Evolutionary conservation across 2,329 filamentous ascomycete genomes (phyloP), one percentile per base, ranked within the genome.

Genomic region (Paramyrothecium roridum): DNA sequence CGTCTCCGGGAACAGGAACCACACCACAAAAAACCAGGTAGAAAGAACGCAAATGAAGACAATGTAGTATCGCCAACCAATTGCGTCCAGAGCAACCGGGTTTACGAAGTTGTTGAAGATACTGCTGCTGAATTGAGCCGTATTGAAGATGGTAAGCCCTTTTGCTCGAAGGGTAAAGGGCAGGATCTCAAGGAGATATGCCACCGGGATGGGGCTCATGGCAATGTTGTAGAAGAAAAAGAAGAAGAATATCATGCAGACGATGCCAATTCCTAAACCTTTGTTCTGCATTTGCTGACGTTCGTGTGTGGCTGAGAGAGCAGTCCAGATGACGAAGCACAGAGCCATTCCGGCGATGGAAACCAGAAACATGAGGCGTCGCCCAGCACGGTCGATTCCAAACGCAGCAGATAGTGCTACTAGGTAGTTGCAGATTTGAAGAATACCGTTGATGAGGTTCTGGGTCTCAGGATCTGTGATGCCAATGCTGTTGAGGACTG

Each of bases 161-260:
- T 78, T 79, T 11, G 78, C 75, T 23, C 80, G 76, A 51, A 78
- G 73, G 2, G 75, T 71, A 62, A 75, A 83, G 1, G 80, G 80
- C 61, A 80, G 76, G 1, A 83, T 62, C 56, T 83, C 80, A 37
- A 81, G 69, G 0, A 82, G 70, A 64, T 80, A 82, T 3, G 77
- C 62, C 52, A 58, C 57, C 0, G 78, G 78, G 30, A 82, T 67
- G 7, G 80, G 75, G 56, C 80, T 81, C 67, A 80, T 80, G 23
- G 76, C 78, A 51, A 81, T 70, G 57, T 81, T 80, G 65, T 81
- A 82, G 60, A 70, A 72, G 3, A 76, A 72, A 12, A 73, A 65
- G 57, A 59, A 59, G n/a, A 57, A 8, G 26, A 59, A 57, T 34
- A 71, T 68, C 46, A 70, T 63, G 12, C 61, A 64, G 8, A 73